These are phyloP conservation scores for Stygiomarasmius scandens DNA, from an alignment of 1,284 basidiomycete species.

Conservation along the genomic window DNA sequence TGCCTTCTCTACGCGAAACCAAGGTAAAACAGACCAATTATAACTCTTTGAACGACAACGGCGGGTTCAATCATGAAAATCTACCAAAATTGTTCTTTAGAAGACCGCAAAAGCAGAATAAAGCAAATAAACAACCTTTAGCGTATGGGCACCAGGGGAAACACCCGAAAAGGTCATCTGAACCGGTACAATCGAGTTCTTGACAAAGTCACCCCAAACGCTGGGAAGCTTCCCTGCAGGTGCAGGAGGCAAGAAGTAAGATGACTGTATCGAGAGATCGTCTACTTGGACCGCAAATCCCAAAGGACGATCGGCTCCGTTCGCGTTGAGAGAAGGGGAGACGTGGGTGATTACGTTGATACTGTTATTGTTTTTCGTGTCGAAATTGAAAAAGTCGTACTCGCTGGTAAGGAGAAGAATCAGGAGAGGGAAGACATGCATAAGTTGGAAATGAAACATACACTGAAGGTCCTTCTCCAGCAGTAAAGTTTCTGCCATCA, in stretches of 20 bases:
- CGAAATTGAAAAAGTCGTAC: constrained; percentile 71
- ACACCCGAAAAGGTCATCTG: constrained; percentile 41
- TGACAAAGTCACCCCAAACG: constrained; percentile 57
- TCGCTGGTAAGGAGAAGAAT: constrained; percentile 42
- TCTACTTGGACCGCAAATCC: constrained; percentile 62
- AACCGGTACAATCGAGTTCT: constrained; percentile 49
- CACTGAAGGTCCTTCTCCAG: constrained; percentile 64
- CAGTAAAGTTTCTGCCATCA: constrained; percentile 54
- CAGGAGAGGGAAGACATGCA: no score
- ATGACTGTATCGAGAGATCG: constrained; percentile 41
- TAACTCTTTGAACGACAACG: constrained; percentile 63
- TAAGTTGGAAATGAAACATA: constrained; percentile 27
- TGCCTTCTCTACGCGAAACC: neutral
- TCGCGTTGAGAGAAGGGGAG: constrained; percentile 63
- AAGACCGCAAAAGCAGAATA: no score
- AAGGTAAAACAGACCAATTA: constrained; percentile 47
- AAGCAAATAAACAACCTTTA: no score
- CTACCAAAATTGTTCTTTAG: constrained; percentile 33
- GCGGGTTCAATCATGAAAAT: constrained; percentile 63
- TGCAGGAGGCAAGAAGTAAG: constrained; percentile 54
- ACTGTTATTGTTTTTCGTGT: constrained; percentile 41
- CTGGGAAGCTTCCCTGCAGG: constrained; percentile 53
- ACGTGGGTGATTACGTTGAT: constrained; percentile 55
- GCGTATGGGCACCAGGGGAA: constrained; percentile 55
- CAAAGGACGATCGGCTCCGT: constrained; percentile 55